Evolutionary conservation across 768 basidiomycete species (phyloP).

Genomic region (Mycena filopes): DNA sequence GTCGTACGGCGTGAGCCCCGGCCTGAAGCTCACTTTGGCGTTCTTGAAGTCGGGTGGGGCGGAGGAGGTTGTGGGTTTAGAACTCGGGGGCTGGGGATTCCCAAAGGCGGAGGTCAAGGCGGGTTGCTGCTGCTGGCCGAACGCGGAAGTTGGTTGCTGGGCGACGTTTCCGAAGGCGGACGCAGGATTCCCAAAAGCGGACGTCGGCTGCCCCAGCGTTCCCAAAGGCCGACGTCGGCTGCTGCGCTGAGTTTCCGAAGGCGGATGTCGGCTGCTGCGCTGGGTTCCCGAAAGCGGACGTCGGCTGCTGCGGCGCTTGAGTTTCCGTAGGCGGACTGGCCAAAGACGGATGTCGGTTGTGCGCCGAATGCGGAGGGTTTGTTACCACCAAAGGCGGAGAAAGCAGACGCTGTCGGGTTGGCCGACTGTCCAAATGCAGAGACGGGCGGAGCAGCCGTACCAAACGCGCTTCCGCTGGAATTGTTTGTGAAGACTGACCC

Average conservation of each 20-base stretch:
- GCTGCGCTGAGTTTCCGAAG: slow-evolving; percentile 32
- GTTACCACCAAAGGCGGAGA: slow-evolving; percentile 44
- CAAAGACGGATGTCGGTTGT: slow-evolving; percentile 31
- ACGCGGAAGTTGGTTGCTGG: slow-evolving; percentile 42
- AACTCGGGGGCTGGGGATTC: neutral
- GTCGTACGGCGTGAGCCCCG: slow-evolving; percentile 66
- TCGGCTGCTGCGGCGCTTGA: slow-evolving; percentile 14
- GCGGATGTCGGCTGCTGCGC: slow-evolving; percentile 34
- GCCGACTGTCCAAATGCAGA: slow-evolving; percentile 41
- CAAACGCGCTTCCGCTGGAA: slow-evolving; percentile 11
- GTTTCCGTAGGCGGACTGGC: slow-evolving; percentile 42
- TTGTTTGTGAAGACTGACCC: slow-evolving; percentile 11
- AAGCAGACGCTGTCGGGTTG: slow-evolving; percentile 39
- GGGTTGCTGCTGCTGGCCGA: slow-evolving; percentile 41
- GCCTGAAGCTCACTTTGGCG: slow-evolving; percentile 49
- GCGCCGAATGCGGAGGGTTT: slow-evolving; percentile 52
- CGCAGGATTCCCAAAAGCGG: too few relatives aligned
- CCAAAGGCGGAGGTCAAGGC: slow-evolving; percentile 40
- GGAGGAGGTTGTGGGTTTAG: slow-evolving; percentile 30
- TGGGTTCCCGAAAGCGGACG: slow-evolving; percentile 39
- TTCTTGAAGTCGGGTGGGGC: slow-evolving; percentile 40
- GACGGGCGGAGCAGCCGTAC: slow-evolving; percentile 42
- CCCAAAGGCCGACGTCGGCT: slow-evolving; percentile 46
- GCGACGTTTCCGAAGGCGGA: slow-evolving; percentile 39
- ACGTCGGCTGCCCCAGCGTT: slow-evolving; percentile 17